Conservation (phyloP, 768 basidiomycete species). For the Leccinellum rugosiceps region DNA sequence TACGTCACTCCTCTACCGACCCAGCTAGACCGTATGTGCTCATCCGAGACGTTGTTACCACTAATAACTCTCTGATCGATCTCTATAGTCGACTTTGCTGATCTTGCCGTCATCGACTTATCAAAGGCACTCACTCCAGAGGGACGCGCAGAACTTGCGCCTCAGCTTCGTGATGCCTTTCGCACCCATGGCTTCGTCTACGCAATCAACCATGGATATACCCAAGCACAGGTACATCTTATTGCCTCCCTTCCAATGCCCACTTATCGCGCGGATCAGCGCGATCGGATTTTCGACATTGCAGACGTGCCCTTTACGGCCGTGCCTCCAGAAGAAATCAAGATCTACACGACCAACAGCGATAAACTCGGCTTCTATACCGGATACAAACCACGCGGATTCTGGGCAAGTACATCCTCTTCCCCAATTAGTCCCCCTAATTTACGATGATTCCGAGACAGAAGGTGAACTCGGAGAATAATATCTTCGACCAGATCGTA, state of each 20-base stretch:
- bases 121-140: slow-evolving; percentile 39
- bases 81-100: slow-evolving; percentile 44
- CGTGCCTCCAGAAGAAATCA: slow-evolving; percentile 41
- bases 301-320: slow-evolving; percentile 43
- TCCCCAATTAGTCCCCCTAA: not conserved
- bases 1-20: slow-evolving; percentile 34
- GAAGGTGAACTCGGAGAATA: slow-evolving; percentile 49
- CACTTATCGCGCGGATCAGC: slow-evolving; percentile 29
- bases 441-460: slow-evolving; percentile 17
- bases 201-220: slow-evolving; percentile 37
- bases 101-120: slow-evolving; percentile 52
- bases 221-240: slow-evolving; percentile 33
- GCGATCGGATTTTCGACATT: slow-evolving; percentile 45
- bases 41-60: not conserved
- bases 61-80: slow-evolving; percentile 15
- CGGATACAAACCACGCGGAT: slow-evolving; percentile 48
- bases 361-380: slow-evolving; percentile 44
- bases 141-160: slow-evolving; percentile 39
- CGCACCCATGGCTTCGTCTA: slow-evolving; percentile 39
- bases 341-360: slow-evolving; percentile 34
- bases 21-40: slow-evolving; percentile 31
- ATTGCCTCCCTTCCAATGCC: slow-evolving; percentile 2
- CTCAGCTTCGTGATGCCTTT: slow-evolving; percentile 46
- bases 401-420: slow-evolving; percentile 38
- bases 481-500: slow-evolving; percentile 62